Base-by-base conservation (phyloP, 768 basidiomycete species). In the Coprinopsis sp. region DNA sequence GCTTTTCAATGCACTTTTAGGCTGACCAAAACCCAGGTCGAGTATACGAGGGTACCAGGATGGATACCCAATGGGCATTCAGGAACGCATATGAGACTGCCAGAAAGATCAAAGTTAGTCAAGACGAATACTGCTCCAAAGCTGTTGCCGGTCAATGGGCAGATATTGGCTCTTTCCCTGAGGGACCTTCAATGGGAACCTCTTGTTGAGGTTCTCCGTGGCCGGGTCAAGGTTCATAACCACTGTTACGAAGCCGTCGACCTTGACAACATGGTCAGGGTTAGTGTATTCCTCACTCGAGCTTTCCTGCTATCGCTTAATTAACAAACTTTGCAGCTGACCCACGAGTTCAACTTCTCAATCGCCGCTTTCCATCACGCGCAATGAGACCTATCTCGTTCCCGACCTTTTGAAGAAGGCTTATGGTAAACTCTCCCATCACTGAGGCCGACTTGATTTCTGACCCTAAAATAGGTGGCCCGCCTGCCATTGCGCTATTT, bases 311-410 rank as follows among this genome's bases (percentile, higher is more conserved):
- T 37, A 5, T 14, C 23, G 6, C 8, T 24, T 38, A 18, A n/a
- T 19, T 6, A 24, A 13, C 44, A n/a, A n/a, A n/a, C n/a, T n/a
- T n/a, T n/a, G n/a, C n/a, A 71, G 64, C 64, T 82, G 25, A 73
- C 78, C 6, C 78, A 84, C 57, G 82, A 84, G 58, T 84, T 84
- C 52, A 75, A 83, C 54, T 87, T 87, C 61, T 72, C 78, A 2
- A 76, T 90, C 43, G 81, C 85, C 4, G 81, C 82, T 1, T 81
- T 89, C 62, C 88, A 90, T 49, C 81, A 84, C 46, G 89, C 89
- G 0, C 82, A 84, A n/a, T 51, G 87, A 91, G 57, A 80, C 87
- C 0, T 92, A 85, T 59, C 76, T 92, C n/a, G 84, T 92, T n/a
- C 87, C 90, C 0, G 82, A 83, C 37, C 61, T 86, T 2, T 67